Base-by-base conservation (phyloP, 1,284 basidiomycete species). In the Ceratorhiza oryzae-sativae region DNA sequence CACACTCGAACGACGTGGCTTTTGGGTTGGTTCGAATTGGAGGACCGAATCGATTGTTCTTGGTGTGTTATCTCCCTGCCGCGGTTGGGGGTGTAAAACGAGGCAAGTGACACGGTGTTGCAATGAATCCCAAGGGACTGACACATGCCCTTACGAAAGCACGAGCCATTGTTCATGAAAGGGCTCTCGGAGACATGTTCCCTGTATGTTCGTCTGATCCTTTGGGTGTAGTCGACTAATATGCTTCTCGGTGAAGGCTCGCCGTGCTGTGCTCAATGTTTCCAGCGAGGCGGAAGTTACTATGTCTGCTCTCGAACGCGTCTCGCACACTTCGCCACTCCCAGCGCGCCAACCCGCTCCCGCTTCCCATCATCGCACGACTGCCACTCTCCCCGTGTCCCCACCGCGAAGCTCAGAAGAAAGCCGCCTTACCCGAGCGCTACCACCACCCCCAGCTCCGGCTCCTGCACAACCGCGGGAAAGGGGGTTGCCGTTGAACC, bases 21-120 rank as follows among this genome's bases (percentile, higher is more conserved):
- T 68, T 68, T 25, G 49, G 32, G 20, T n/a, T 68, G n/a, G 39
- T 56, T 6, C 49, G 27, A 30, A 51, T n/a, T 51, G 36, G 36
- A 23, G 51, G 41, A 18, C 15, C 39, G 6, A 20, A 10, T 32
- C 3, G 30, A 0, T 41, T 68, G 34, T 49, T 68, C 0, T 27
- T 68, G 23, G 36, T 68, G 12, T 68, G 49, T 27, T 68, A 25
- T 34, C 30, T 68, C 1, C 63, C 63, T 9, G 30, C 23, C n/a
- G 23, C 63, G 39, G 25, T 68, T 6, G 51, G 63, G 36, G 63
- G 63, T 9, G 63, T 68, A n/a, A 68, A 68, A 45, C 63, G 63
- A 68, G 63, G 63, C 30, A 18, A 41, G 63, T 45, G 15, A 41
- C 20, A 41, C 8, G 8, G 8, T 25, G 34, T 41, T 20, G 48